Conservation (phyloP, 257 asterid species). For the Solanum pennellii region DNA sequence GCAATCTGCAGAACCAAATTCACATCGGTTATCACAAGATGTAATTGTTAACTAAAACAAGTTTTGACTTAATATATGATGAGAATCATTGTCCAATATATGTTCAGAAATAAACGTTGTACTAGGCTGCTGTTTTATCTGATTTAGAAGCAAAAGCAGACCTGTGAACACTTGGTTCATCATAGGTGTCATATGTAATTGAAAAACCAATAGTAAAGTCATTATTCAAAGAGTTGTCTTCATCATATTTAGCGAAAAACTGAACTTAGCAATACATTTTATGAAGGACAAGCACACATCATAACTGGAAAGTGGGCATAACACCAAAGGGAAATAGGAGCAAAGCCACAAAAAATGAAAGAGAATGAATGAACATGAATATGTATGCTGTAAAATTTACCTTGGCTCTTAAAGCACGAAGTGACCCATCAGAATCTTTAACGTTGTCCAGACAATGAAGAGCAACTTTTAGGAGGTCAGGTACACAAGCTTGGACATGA, state of each 20-base stretch:
- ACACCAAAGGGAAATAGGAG: neutral
- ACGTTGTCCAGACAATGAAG: conserved; percentile 78
- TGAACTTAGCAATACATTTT: neutral
- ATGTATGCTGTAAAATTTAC: conserved; percentile 12
- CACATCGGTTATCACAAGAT: neutral
- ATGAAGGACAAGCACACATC: neutral
- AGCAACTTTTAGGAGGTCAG: conserved; percentile 79
- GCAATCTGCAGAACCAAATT: conserved; percentile 52
- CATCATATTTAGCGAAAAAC: neutral
- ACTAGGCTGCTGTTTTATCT: neutral
- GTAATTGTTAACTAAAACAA: neutral
- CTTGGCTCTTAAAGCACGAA: conserved; percentile 84
- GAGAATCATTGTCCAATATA: neutral
- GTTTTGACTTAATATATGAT: neutral
- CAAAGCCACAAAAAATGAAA: neutral
- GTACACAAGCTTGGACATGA: conserved; percentile 87
- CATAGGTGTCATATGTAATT: neutral
- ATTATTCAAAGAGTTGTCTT: neutral
- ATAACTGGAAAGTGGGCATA: neutral
- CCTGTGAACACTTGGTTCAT: neutral
- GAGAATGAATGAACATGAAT: neutral
- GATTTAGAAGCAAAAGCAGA: neutral
- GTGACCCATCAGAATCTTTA: conserved; percentile 80
- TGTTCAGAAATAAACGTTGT: neutral
- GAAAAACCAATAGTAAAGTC: neutral